A percentile compares a stretch with the other conserved stretches of the same genome.
These are phyloP conservation scores for Cercospora janseana DNA, from an alignment of 2,329 filamentous ascomycete species.

Conservation along the genomic window DNA sequence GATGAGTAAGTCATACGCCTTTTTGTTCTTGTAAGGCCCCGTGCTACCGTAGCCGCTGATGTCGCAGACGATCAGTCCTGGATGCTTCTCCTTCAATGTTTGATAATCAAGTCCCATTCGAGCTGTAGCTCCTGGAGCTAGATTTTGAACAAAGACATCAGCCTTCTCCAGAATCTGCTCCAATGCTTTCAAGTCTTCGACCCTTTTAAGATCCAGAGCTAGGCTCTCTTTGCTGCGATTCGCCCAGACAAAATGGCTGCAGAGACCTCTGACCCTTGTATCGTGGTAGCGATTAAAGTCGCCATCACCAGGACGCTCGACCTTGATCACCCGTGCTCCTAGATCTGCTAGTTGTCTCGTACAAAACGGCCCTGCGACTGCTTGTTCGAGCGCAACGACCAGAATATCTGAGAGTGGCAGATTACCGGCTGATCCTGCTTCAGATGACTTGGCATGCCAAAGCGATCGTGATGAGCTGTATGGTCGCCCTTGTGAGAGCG, in stretches of 20 bases:
- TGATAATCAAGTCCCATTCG: slow-evolving; percentile 91
- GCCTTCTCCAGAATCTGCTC: slow-evolving; percentile 78
- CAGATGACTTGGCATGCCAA: no score
- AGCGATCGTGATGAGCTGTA: no score
- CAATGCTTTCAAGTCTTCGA: slow-evolving; percentile 76
- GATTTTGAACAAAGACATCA: slow-evolving; percentile 94
- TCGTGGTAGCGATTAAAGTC: slow-evolving; percentile 34
- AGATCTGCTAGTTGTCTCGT: slow-evolving; percentile 50
- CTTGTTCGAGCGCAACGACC: slow-evolving; percentile 34
- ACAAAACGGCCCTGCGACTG: slow-evolving; percentile 33
- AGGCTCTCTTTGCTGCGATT: slow-evolving; percentile 96
- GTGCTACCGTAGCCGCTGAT: slow-evolving; percentile 96
- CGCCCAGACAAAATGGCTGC: slow-evolving; percentile 34
- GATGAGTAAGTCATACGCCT: slow-evolving; percentile 98
- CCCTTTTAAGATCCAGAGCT: slow-evolving; percentile 82
- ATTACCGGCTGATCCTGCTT: no score
- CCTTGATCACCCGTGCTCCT: slow-evolving; percentile 45
- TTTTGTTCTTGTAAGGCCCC: slow-evolving; percentile 81
- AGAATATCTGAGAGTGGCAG: slow-evolving; percentile 29
- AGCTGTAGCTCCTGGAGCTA: slow-evolving; percentile 80
- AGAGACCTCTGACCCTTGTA: slow-evolving; percentile 28
- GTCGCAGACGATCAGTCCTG: slow-evolving; percentile 82
- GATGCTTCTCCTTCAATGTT: slow-evolving; percentile 74
- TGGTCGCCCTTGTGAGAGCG: no score
- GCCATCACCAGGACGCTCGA: slow-evolving; percentile 40